phyloP scores from a whole-genome alignment of 257 asterid genomes.

The Fraxinus anomala region DNA sequence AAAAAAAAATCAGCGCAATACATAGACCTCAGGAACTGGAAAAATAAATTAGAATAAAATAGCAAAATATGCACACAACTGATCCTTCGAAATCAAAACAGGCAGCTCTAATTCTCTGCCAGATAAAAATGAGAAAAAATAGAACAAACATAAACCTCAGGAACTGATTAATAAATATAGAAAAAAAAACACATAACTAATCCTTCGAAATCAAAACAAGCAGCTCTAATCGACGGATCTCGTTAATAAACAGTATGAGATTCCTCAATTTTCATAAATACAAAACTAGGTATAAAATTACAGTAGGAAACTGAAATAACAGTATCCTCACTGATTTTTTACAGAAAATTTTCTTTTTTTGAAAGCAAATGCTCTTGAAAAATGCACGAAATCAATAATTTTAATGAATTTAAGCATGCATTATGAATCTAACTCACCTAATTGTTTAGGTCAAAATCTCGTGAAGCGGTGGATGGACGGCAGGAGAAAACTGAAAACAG shows the following conservation, averaged over 20 bases:
- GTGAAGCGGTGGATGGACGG: constrained; percentile 5
- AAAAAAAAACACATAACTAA: background rate
- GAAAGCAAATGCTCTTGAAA: background rate
- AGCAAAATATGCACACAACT: background rate
- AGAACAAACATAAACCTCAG: background rate
- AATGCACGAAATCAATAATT: background rate
- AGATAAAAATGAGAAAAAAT: background rate
- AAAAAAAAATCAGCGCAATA: background rate
- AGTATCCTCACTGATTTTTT: background rate
- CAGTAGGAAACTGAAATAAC: background rate
- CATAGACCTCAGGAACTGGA: background rate
- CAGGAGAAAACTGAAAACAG: background rate
- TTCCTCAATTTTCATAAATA: background rate
- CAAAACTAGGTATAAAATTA: background rate
- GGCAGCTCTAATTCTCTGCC: background rate
- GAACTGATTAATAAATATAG: background rate
- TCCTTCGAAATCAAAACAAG: background rate
- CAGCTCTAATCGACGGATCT: background rate
- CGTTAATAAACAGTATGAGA: background rate
- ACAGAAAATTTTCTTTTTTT: background rate
- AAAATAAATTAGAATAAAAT: background rate
- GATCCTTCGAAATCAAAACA: background rate
- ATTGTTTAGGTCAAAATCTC: background rate
- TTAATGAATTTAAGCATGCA: background rate
- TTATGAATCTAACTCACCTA: constrained; percentile 1